A percentile compares a stretch with the other conserved stretches of the same genome.
phyloP scores from a whole-genome alignment of 2,329 filamentous ascomycete genomes.

The Knoxdaviesia proteae region DNA sequence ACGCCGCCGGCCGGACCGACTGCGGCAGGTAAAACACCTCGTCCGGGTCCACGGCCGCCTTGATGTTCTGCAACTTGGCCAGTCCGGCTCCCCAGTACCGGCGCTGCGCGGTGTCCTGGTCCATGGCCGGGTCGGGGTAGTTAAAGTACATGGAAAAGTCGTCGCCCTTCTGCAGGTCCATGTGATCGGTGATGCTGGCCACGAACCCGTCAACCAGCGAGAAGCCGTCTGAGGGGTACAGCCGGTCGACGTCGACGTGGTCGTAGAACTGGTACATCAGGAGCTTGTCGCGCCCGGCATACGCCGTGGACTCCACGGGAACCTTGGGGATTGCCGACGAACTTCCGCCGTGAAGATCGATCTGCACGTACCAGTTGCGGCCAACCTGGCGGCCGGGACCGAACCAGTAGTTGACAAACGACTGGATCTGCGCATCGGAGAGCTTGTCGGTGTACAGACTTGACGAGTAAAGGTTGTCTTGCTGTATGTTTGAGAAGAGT shows the following conservation, averaged over 20 bases:
- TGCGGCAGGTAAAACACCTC: constrained; percentile 21
- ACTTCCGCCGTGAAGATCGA: constrained; percentile 13
- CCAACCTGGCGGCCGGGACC: constrained; percentile 4
- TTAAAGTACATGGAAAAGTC: constrained; percentile 21
- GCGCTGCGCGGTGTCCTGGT: constrained; percentile 12
- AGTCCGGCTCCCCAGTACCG: constrained; percentile 18
- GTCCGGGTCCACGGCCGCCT: constrained; percentile 14
- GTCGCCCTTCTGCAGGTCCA: constrained; percentile 1
- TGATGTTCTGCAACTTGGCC: constrained; percentile 13
- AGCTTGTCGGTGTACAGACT: constrained; percentile 11
- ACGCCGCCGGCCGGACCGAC: constrained; percentile 1
- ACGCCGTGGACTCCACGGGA: constrained; percentile 12
- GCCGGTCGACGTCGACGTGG: constrained; percentile 10
- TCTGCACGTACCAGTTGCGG: constrained; percentile 5
- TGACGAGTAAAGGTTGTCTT: constrained; percentile 11
- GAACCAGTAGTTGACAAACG: constrained; percentile 7
- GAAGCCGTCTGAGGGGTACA: constrained; percentile 15
- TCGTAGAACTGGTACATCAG: constrained; percentile 30
- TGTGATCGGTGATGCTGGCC: constrained; percentile 10
- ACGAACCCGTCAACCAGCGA: constrained; percentile 14
- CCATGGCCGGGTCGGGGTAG: constrained; percentile 17
- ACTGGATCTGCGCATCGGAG: constrained; percentile 7
- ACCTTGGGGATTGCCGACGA: constrained; percentile 16
- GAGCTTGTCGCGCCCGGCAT: constrained; percentile 21
- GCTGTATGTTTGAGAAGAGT: constrained; percentile 5